Conservation (phyloP, 176 grass and related monocot genomes). For the Pontederia paniculata region DNA sequence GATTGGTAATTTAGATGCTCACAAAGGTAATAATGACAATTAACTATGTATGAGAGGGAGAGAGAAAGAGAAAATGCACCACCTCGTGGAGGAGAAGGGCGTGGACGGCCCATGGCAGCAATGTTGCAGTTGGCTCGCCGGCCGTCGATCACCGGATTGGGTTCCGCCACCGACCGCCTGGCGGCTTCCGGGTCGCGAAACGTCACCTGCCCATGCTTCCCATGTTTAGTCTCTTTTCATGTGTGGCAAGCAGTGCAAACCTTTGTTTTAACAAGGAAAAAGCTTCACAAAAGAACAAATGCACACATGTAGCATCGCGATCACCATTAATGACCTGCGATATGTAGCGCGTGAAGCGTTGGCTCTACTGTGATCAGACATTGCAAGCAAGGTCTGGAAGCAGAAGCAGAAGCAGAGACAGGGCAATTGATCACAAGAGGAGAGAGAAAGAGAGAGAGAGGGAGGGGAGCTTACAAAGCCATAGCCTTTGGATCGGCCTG, state of each 20-base stretch:
- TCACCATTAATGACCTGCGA: too few relatives aligned
- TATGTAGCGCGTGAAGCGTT: too few relatives aligned
- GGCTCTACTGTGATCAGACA: neutral
- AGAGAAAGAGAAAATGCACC: neutral
- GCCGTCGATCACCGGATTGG: constrained; percentile 79
- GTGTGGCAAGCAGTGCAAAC: neutral
- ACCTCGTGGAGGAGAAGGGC: constrained; percentile 47
- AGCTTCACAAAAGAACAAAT: neutral
- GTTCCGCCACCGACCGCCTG: constrained; percentile 54
- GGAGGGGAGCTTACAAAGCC: constrained; percentile 58
- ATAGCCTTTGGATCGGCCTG: constrained; percentile 87
- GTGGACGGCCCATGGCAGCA: constrained; percentile 60
- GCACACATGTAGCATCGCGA: too few relatives aligned
- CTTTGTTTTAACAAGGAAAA: neutral
- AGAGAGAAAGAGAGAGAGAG: neutral
- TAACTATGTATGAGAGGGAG: neutral
- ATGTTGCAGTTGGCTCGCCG: constrained; percentile 99
- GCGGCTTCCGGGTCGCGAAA: constrained; percentile 69
- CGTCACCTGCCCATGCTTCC: constrained; percentile 43
- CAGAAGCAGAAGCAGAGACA: neutral
- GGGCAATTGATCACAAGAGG: neutral
- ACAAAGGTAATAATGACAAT: neutral
- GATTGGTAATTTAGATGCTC: too few relatives aligned
- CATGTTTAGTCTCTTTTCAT: neutral
- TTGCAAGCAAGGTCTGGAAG: neutral